Conservation (phyloP, 2,329 filamentous ascomycete species). For the Epichloe baconii region DNA sequence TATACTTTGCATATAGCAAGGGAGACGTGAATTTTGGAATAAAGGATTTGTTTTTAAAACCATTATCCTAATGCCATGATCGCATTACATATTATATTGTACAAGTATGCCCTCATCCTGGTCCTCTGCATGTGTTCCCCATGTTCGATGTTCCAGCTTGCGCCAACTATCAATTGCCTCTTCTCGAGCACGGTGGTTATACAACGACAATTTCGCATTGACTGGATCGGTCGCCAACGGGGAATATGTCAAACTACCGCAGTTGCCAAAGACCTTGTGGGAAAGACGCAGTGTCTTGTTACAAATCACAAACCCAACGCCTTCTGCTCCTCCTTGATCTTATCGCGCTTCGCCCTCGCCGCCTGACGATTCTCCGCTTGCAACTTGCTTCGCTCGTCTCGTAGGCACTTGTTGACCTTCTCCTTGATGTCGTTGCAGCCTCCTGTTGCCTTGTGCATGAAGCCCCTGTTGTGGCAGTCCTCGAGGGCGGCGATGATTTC, state of each 20-base stretch:
- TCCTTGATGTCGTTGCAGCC: slow-evolving; percentile 82
- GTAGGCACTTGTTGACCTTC: slow-evolving; percentile 73
- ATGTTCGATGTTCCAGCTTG: background rate
- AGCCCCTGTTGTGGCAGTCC: slow-evolving; percentile 86
- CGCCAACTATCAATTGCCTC: background rate
- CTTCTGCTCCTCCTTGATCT: slow-evolving; percentile 62
- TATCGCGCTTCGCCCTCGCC: slow-evolving; percentile 55
- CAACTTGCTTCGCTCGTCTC: slow-evolving; percentile 64
- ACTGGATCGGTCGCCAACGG: background rate
- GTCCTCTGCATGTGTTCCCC: background rate
- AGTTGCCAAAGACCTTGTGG: background rate
- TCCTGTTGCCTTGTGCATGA: slow-evolving; percentile 81
- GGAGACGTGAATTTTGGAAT: too few species aligned
- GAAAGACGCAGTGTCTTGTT: background rate
- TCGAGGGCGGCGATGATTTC: slow-evolving; percentile 89
- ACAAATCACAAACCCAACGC: slow-evolving; percentile 22
- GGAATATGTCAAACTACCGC: background rate
- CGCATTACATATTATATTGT: background rate
- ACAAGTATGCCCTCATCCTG: background rate
- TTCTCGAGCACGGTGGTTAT: background rate
- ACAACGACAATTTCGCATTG: background rate
- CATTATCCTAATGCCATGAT: background rate
- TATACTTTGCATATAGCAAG: background rate
- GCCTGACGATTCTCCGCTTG: slow-evolving; percentile 60
- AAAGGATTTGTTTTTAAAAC: background rate